Base-by-base conservation (phyloP, 1,284 basidiomycete species). In the Pseudozyma flocculosa region DNA sequence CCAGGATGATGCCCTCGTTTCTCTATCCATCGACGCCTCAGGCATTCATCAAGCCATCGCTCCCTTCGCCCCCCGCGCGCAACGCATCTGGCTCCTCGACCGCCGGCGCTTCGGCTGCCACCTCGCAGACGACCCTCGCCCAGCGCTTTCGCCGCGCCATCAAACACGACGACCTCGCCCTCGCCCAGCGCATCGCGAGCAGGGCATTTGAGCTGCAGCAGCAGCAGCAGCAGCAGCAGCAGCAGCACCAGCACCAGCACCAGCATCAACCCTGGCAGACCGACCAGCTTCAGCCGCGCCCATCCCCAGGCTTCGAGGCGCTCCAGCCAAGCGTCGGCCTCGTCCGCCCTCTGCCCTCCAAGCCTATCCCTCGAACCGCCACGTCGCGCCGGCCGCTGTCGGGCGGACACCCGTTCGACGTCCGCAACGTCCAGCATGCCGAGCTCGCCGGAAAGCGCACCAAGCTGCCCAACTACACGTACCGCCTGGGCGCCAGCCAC, bases 91-190 rank as follows among this genome's bases (percentile, higher is more conserved):
- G n/a, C n/a, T n/a, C n/a, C n/a, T n/a, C n/a, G n/a, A n/a, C n/a
- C n/a, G n/a, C n/a, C n/a, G n/a, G n/a, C n/a, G n/a, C n/a, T n/a
- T n/a, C n/a, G n/a, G n/a, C n/a, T n/a, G n/a, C n/a, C n/a, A n/a
- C n/a, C 8, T 41, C 52, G 15, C 43, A 48, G 4, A 68, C 60
- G n/a, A 53, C 60, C 2, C 47, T 72, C 19, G 56, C 63, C 19
- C 67, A 70, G 44, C 62, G 69, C 3, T 72, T 72, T 37, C 44
- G 68, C 18, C 47, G 64, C 3, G 68, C 69, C 3, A 52, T 72
- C 29, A 65, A 68, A 22, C 47, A 62, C 19, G 53, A 56, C 39
- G 67, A 72, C 40, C 57, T 72, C 8, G 19, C 45, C 21, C 26
- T 48, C 3, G 69, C 69, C 8, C 52, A 54, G 43, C 52, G 59